phyloP scores from a whole-genome alignment of 352 stramenopile species.

The Globisporangium sylvaticum region DNA sequence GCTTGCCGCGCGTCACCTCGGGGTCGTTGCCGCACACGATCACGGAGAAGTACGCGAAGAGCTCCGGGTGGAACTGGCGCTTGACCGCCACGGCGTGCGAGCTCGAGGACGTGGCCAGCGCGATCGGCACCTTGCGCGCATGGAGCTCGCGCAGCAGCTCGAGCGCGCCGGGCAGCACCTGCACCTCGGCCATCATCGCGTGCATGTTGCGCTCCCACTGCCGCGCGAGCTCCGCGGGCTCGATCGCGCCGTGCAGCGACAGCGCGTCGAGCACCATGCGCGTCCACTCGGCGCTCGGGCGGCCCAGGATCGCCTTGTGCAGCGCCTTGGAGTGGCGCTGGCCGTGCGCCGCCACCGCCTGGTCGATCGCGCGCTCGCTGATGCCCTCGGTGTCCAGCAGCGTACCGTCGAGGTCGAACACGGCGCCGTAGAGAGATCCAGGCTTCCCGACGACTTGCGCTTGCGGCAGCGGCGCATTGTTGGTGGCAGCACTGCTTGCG shows the following conservation, averaged over 20 bases:
- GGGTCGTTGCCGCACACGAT: constrained; percentile 79
- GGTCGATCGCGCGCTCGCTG: constrained; percentile 54
- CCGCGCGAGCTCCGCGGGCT: constrained; percentile 50
- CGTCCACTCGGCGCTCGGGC: constrained; percentile 65
- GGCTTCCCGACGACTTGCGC: constrained; percentile 5
- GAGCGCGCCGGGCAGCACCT: constrained; percentile 51
- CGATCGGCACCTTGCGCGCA: constrained; percentile 49
- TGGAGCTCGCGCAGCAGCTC: constrained; percentile 46
- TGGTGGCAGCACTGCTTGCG: not conserved
- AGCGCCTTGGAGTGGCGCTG: constrained; percentile 52
- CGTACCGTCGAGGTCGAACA: constrained; percentile 85
- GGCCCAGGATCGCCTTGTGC: constrained; percentile 75
- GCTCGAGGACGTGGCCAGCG: constrained; percentile 72
- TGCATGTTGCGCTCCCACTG: constrained; percentile 61
- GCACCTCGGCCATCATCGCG: constrained; percentile 46
- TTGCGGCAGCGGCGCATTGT: constrained; percentile 21
- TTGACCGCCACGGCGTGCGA: constrained; percentile 61
- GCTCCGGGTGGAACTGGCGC: constrained; percentile 52
- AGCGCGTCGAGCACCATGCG: constrained; percentile 61
- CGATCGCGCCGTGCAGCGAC: constrained; percentile 34
- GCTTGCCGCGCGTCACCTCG: constrained; percentile 63
- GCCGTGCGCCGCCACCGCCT: constrained; percentile 51
- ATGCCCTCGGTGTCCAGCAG: constrained; percentile 79
- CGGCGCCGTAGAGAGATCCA: constrained; percentile 27
- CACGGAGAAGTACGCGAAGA: constrained; percentile 74